Conservation (phyloP, 2,329 filamentous ascomycete genomes). For the Penicillium sp. region DNA sequence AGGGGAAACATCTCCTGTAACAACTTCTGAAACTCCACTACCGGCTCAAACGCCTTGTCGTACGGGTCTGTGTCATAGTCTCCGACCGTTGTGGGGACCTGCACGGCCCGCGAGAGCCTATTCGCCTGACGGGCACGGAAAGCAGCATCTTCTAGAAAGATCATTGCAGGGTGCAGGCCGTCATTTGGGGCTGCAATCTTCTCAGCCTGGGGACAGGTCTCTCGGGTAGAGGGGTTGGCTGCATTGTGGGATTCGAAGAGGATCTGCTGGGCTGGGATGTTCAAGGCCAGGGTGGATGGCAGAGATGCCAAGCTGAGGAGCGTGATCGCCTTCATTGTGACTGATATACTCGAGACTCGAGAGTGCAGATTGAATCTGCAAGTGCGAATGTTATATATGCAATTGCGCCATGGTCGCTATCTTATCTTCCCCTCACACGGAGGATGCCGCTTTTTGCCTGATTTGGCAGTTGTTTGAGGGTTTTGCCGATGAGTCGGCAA, state of each 20-base stretch:
- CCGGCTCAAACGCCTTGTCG: conserved; percentile 61
- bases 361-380: not conserved
- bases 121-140: conserved; percentile 45
- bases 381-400: not conserved
- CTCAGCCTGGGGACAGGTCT: conserved; percentile 32
- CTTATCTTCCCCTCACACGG: conserved; percentile 24
- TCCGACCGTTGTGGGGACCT: conserved; percentile 51
- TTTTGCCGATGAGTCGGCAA: conserved; percentile 20
- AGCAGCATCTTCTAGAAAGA: conserved; percentile 30
- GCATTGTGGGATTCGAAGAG: conserved; percentile 17
- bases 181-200: conserved; percentile 30
- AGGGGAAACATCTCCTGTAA: conserved; percentile 55
- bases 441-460: conserved; percentile 17
- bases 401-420: conserved; percentile 10
- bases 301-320: conserved; percentile 18
- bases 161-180: conserved; percentile 28
- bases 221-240: conserved; percentile 6
- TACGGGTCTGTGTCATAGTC: conserved; percentile 47
- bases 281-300: conserved; percentile 23
- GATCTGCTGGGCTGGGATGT: conserved; percentile 27
- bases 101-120: conserved; percentile 57
- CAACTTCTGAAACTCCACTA: conserved; percentile 56
- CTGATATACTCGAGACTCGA: not conserved
- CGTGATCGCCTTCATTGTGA: conserved; percentile 16
- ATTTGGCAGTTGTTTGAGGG: conserved; percentile 6